Base-by-base conservation (phyloP, 768 basidiomycete species). In the Cyathus striatus region DNA sequence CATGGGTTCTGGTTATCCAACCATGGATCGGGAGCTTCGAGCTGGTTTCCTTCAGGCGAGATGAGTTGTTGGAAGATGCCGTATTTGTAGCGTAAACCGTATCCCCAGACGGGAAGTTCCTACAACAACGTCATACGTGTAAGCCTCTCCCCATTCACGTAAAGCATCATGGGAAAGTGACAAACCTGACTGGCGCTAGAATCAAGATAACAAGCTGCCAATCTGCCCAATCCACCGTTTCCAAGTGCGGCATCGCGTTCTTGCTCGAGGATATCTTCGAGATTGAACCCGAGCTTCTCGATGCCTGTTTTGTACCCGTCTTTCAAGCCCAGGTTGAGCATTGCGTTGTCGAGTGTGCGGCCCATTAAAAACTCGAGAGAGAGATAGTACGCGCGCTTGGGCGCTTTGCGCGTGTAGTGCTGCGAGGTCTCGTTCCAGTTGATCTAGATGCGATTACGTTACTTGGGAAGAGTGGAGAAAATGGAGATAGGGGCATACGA, bases 181-280 rank as follows among this genome's bases (percentile, higher is more conserved):
- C 84, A 66, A 52, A 89, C 81, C 56, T 90, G 83, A 6, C 87
- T 88, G 3, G 94, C 84, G 18, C 83, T 80, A n/a, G 88, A 90
- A 58, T 97, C 94, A 41, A 96, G 80, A 60, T 97, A 99, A 68
- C 96, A 99, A 1, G 96, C 95, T 1, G 96, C 96, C 35, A 99
- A 79, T 23, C 95, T 88, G 0, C 96, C 95, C 6, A 97, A 76
- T 44, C 95, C 95, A 50, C 94, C 94, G 60, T 97, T 96, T 4
- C 95, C 96, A 9, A 97, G 76, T 6, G 81, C 95, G 1, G 95
- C 93, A 56, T 99, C 96, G 38, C 94, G 83, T 61, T 98, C 95
- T 55, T 85, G 72, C 36, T 85, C 87, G 40, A 96, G 69, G 35
- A 94, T 65, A 54, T 94, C 91, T 61, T 93, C 91, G 48, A 94